A percentile compares a stretch with the other conserved stretches of the same genome.
phyloP scores from a whole-genome alignment of 176 grass and related monocot genomes.

The Eragrostis nindensis region DNA sequence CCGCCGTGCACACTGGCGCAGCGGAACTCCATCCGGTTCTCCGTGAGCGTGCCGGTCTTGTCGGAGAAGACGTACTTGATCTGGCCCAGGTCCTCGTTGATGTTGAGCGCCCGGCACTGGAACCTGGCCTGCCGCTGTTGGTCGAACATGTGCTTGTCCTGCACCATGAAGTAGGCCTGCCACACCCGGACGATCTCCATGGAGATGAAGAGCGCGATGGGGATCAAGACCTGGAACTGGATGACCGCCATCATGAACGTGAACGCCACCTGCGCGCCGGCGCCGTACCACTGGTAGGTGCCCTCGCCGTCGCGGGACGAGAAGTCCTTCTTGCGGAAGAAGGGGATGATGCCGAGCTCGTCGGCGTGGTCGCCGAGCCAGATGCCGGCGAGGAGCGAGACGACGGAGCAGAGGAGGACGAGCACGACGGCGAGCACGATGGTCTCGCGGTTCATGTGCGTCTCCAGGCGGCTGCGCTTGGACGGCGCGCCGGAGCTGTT shows the following conservation, averaged over 20 bases:
- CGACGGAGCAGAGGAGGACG: conserved; percentile 49
- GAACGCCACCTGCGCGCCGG: conserved; percentile 63
- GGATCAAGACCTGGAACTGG: conserved; percentile 87
- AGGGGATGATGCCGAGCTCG: conserved; percentile 58
- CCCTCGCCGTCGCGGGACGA: not conserved
- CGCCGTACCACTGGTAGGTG: conserved; percentile 80
- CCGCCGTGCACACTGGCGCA: conserved; percentile 71
- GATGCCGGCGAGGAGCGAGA: conserved; percentile 63
- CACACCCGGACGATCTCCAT: conserved; percentile 87
- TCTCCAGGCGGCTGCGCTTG: conserved; percentile 90
- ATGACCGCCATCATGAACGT: conserved; percentile 85
- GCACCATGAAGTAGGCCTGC: conserved; percentile 96
- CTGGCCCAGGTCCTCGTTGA: conserved; percentile 98
- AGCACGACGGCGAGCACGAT: conserved; percentile 58
- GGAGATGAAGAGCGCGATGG: conserved; percentile 89
- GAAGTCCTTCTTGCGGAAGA: conserved; percentile 67
- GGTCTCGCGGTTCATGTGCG: conserved; percentile 79
- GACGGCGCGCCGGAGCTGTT: conserved; percentile 90
- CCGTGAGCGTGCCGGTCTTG: conserved; percentile 90
- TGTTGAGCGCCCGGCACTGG: conserved; percentile 96
- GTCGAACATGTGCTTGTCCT: conserved; percentile 76
- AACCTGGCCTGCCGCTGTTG: conserved; percentile 55
- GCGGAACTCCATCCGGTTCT: conserved; percentile 95
- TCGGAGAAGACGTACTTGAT: conserved; percentile 99
- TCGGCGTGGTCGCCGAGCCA: conserved; percentile 64